These are phyloP conservation scores for Plantago lanceolata DNA, from an alignment of 305 asterid species.

Conservation along the genomic window DNA sequence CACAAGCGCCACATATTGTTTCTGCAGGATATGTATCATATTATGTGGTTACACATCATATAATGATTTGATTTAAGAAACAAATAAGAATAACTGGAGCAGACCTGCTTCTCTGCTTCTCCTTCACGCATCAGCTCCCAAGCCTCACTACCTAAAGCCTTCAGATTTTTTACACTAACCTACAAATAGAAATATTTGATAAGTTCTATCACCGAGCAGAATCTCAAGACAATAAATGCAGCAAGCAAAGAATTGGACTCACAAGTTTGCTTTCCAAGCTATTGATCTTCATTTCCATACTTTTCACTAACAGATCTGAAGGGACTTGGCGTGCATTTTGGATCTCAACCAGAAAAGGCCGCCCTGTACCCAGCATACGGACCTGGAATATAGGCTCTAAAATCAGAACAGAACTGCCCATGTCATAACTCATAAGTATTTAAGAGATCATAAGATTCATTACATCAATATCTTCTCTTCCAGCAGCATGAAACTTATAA, in stretches of 20 bases:
- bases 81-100: conserved; percentile 16
- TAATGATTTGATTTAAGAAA: conserved; percentile 4
- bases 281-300: conserved; percentile 56
- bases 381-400: conserved; percentile 44
- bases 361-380: conserved; percentile 90
- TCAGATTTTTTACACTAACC: conserved; percentile 78
- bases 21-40: conserved; percentile 41
- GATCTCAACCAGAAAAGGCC: conserved; percentile 88
- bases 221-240: conserved; percentile 18
- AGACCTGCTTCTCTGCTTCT: conserved; percentile 92
- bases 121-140: conserved; percentile 98
- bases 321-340: conserved; percentile 74
- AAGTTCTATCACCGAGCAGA: conserved; percentile 23
- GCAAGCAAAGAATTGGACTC: conserved; percentile 29
- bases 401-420: conserved; percentile 9
- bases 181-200: conserved; percentile 25
- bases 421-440: conserved; percentile 10
- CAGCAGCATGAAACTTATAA: conserved; percentile 95
- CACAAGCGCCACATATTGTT: conserved; percentile 83
- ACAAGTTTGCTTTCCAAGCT: conserved; percentile 57
- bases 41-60: conserved; percentile 15
- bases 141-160: conserved; percentile 62
- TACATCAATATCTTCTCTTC: conserved; percentile 98
- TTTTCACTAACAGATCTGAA: conserved; percentile 57
- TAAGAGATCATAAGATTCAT: conserved; percentile 24